Base-by-base conservation (phyloP, 257 asterid genomes). In the Solanum chilense region DNA sequence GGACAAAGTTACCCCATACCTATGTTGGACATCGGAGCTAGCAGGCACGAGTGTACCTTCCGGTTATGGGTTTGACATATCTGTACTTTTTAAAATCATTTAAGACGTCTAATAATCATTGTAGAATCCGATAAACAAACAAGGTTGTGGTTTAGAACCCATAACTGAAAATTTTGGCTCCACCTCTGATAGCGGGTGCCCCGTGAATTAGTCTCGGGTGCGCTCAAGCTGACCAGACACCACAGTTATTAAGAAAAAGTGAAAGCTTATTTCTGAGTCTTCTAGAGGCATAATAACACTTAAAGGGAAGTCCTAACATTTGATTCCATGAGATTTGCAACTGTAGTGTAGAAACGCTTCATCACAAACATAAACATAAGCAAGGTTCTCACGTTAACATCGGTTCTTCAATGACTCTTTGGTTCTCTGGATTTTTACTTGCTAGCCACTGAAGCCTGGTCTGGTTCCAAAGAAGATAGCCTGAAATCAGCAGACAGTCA, bases 391-490 rank as follows among this genome's bases (percentile, higher is more conserved):
- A 95, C 98, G 92, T 91, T 88, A 94, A 90, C 78, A 91, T 86
- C 2, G 94, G 91, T 73, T 94, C 94, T 86, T 82, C 92, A 87
- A 62, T 88, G 86, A 87, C 88, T 86, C 88, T 89, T 45, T 25
- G 88, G 86, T 13, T 83, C 76, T 88, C 91, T 39, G 93, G 64
- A 87, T 76, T 88, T 82, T 91, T 89, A 41, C 84, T 88, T 88
- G 88, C 93, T 85, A 66, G 68, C 98, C 98, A 95, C 68, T 94
- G 94, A 87, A 77, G 89, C 90, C 98, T 92, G 89, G 90, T 90
- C 86, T 95, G 97, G 90, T 90, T 93, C 97, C 97, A 94, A 68
- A 87, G 91, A 60, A 88, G 89, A 86, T 89, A 90, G 80, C 98
- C 98, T 95, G 89, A 85, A 88, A 25, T 85, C 29, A 82, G 42